A percentile compares a stretch with the other conserved stretches of the same genome.
phyloP scores from a whole-genome alignment of 139 green algal species.

The Ostreobium quekettii region DNA sequence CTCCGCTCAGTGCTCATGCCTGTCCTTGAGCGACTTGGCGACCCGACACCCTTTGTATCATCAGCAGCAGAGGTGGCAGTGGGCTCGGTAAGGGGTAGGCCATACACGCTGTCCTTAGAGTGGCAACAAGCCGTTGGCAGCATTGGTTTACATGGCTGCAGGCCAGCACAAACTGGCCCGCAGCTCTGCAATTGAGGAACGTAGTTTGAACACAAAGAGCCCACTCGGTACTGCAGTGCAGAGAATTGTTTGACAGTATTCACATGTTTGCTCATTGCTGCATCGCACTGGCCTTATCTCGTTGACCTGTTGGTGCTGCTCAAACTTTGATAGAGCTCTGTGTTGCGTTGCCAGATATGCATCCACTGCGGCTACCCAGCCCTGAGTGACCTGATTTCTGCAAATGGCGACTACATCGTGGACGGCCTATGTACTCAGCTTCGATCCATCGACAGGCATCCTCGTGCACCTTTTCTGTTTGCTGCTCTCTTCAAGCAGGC shows the following conservation, averaged over 20 bases:
- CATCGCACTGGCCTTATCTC: too few species aligned
- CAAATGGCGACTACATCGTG: constrained; percentile 73
- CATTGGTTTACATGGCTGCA: too few species aligned
- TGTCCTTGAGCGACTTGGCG: constrained; percentile 62
- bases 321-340: too few species aligned
- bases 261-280: too few species aligned
- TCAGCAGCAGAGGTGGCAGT: constrained; percentile 35
- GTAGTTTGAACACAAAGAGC: too few species aligned
- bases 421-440: constrained; percentile 62
- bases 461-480: constrained; percentile 61
- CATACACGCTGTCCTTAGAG: not conserved
- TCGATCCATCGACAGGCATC: constrained; percentile 33
- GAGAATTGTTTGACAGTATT: too few species aligned
- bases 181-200: too few species aligned
- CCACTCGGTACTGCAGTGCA: too few species aligned
- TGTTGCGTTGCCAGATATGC: constrained; percentile 29
- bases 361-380: constrained; percentile 42
- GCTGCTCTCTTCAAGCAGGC: constrained; percentile 51
- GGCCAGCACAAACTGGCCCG: too few species aligned
- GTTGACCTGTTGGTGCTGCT: too few species aligned
- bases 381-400: constrained; percentile 39
- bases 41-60: constrained; percentile 43
- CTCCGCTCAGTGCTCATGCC: constrained; percentile 53
- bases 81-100: constrained; percentile 10
- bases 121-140: too few species aligned